These are phyloP conservation scores for Trichoderma koningii DNA, from an alignment of 2,329 filamentous ascomycete genomes.

Conservation along the genomic window DNA sequence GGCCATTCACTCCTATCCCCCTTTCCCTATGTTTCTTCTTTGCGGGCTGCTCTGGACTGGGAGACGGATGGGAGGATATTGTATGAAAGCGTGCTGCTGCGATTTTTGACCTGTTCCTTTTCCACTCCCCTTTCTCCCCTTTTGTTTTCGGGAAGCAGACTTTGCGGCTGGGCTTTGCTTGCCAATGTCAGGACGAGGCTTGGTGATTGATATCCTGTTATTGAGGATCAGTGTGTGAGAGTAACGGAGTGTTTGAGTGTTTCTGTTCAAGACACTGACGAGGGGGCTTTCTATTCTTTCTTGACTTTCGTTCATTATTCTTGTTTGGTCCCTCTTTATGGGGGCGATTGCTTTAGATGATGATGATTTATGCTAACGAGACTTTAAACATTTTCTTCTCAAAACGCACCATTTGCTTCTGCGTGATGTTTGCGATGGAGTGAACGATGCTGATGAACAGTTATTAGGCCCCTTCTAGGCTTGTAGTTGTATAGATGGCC, in stretches of 20 bases:
- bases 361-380: constrained; percentile 21
- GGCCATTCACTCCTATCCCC: neutral
- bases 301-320: neutral
- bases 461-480: neutral
- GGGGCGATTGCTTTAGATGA: constrained; percentile 14
- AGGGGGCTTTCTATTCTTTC: constrained; percentile 3
- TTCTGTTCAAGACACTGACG: neutral
- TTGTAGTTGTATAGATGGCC: neutral
- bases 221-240: neutral
- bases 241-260: neutral
- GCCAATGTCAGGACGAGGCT: neutral
- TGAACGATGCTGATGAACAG: neutral
- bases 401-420: neutral
- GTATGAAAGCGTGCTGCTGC: constrained; percentile 9
- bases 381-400: neutral
- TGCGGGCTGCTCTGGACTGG: constrained; percentile 3
- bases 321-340: neutral
- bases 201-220: constrained; percentile 17
- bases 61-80: constrained; percentile 9
- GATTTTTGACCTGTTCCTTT: neutral
- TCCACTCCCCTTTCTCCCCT: too few relatives aligned
- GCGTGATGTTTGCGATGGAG: neutral
- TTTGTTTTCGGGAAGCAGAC: neutral
- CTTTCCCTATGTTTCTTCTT: neutral
- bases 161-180: neutral